phyloP scores from a whole-genome alignment of 208 protist genomes.

The Trypanosoma cruzi region DNA sequence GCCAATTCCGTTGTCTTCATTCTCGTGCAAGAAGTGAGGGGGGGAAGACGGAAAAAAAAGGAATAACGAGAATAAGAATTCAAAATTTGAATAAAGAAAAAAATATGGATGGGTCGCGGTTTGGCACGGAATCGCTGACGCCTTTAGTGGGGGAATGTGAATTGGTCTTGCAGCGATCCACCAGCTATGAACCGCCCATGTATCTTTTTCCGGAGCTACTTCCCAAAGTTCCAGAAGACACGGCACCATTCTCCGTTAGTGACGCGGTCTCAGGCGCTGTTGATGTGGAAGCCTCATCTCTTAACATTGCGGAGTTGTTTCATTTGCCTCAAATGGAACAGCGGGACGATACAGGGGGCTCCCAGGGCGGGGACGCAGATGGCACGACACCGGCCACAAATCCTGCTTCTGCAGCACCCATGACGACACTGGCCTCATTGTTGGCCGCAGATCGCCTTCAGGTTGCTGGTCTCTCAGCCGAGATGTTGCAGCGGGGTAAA shows the following conservation, averaged over 20 bases:
- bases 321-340: constrained; percentile 27
- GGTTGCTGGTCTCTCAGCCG: constrained; percentile 48
- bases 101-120: constrained; percentile 17
- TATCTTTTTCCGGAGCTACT: constrained; percentile 89
- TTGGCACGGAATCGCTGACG: constrained; percentile 3
- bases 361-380: constrained; percentile 2
- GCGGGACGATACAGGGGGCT: constrained; percentile 12
- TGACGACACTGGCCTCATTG: constrained; percentile 58
- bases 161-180: constrained; percentile 51
- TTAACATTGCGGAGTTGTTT: constrained; percentile 62
- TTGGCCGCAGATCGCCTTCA: constrained; percentile 66
- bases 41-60: not conserved
- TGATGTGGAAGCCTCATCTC: constrained; percentile 70
- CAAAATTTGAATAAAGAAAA: too few species aligned
- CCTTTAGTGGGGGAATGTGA: constrained; percentile 68
- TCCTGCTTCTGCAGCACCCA: constrained; percentile 7
- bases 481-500: constrained; percentile 44
- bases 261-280: constrained; percentile 81
- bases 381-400: not conserved
- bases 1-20: too few species aligned
- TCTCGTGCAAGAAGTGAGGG: not conserved
- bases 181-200: constrained; percentile 83
- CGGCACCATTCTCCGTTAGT: constrained; percentile 57
- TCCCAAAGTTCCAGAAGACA: constrained; percentile 66
- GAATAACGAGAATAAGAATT: not conserved